Conservation (phyloP, 768 basidiomycete species). For the Boletus edulis region DNA sequence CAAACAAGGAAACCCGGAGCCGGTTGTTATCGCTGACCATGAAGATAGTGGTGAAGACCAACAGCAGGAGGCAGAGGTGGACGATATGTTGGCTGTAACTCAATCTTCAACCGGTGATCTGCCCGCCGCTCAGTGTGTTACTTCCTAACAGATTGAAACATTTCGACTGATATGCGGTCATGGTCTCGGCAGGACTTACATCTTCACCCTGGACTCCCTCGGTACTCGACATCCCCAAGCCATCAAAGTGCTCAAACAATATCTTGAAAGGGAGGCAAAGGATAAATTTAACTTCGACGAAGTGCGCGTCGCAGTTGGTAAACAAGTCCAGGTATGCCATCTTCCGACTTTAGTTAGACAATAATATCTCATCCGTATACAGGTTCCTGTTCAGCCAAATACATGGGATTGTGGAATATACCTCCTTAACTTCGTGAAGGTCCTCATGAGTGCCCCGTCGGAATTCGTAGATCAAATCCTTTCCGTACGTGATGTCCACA, state of each 20-base stretch:
- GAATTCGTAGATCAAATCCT: constrained; percentile 50
- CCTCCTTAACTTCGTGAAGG: constrained; percentile 80
- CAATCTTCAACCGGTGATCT: constrained; percentile 15
- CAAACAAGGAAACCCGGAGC: not conserved
- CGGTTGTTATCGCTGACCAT: constrained; percentile 13
- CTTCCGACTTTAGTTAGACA: not conserved
- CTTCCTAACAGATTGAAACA: not conserved
- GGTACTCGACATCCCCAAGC: constrained; percentile 69
- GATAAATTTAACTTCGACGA: constrained; percentile 56
- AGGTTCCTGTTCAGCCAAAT: constrained; percentile 91
- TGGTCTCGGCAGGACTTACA: constrained; percentile 54
- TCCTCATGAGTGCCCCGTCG: constrained; percentile 66
- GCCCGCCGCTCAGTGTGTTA: constrained; percentile 21
- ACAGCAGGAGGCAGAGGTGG: constrained; percentile 32
- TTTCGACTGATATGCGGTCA: not conserved
- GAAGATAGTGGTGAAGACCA: constrained; percentile 30
- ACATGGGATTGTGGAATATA: constrained; percentile 93
- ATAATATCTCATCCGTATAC: constrained; percentile 1
- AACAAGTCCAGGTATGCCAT: constrained; percentile 49
- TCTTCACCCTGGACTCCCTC: constrained; percentile 91
- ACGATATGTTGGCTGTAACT: constrained; percentile 27
- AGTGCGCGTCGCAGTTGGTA: constrained; percentile 41
- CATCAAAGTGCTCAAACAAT: constrained; percentile 55
- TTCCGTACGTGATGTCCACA: constrained; percentile 15
- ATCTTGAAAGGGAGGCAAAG: constrained; percentile 73